A percentile compares a stretch with the other conserved stretches of the same genome.
phyloP scores from a whole-genome alignment of 768 basidiomycete species.

The Leucocoprinus sp. region DNA sequence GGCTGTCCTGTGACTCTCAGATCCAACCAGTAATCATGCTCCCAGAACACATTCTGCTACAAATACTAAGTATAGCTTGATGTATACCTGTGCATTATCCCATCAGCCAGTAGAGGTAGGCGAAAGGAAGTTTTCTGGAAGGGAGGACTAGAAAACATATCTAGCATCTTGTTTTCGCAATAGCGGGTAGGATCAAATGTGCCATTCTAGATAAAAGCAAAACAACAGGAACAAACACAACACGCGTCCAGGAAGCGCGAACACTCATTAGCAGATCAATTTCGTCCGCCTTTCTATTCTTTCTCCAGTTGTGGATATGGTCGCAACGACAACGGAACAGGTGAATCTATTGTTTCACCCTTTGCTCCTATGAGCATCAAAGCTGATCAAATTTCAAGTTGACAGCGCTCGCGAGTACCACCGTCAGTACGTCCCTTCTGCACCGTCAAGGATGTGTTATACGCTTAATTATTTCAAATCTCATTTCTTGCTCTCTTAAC shows the following conservation, averaged over 20 bases:
- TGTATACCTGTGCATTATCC: too few relatives aligned
- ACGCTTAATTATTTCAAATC: constrained; percentile 7
- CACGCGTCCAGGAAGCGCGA: constrained; percentile 29
- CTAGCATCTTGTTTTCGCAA: too few relatives aligned
- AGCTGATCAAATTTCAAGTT: constrained; percentile 32
- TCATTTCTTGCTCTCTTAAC: background rate
- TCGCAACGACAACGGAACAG: constrained; percentile 70
- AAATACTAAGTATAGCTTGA: too few relatives aligned
- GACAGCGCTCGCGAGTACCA: constrained; percentile 58
- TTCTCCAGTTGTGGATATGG: constrained; percentile 21
- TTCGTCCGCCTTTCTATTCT: constrained; percentile 2
- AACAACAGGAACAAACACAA: constrained; percentile 29
- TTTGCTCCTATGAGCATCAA: background rate
- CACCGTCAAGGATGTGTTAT: background rate
- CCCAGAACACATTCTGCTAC: too few relatives aligned
- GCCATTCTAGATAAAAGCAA: too few relatives aligned
- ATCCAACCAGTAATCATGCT: too few relatives aligned
- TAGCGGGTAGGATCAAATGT: too few relatives aligned
- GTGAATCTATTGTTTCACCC: constrained; percentile 22
- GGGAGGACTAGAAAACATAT: too few relatives aligned
- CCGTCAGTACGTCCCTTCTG: constrained; percentile 55
- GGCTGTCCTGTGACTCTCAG: too few relatives aligned
- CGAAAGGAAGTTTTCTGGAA: too few relatives aligned
- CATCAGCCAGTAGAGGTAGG: too few relatives aligned
- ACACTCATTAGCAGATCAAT: constrained; percentile 9